These are phyloP conservation scores for Zygotorulaspora florentina DNA, from an alignment of 805 yeast species.

Conservation along the genomic window DNA sequence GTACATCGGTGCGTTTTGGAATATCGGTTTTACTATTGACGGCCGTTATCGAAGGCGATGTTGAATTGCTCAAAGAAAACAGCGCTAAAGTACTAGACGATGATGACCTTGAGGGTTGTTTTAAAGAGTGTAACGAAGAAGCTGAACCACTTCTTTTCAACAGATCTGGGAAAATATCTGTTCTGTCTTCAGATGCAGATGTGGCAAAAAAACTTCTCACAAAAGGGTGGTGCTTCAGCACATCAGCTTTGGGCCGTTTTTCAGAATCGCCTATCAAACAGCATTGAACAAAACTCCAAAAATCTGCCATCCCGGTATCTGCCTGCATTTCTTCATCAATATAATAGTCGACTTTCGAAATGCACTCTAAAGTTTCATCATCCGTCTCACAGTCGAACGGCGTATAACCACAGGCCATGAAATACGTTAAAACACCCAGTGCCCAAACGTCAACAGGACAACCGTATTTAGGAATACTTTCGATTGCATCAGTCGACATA, in stretches of 20 bases:
- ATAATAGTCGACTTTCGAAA: constrained; percentile 50
- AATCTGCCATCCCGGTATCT: constrained; percentile 41
- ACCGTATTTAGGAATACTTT: constrained; percentile 41
- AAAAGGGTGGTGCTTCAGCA: constrained; percentile 44
- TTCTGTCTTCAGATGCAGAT: constrained; percentile 3
- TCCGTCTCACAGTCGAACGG: constrained; percentile 75
- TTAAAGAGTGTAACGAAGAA: constrained; percentile 21
- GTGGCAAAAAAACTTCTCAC: constrained; percentile 25
- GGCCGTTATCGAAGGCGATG: constrained; percentile 7
- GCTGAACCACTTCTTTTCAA: constrained; percentile 22
- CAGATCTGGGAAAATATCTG: constrained; percentile 6
- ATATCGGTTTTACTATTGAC: constrained; percentile 7
- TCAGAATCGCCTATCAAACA: constrained; percentile 49
- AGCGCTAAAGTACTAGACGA: constrained; percentile 11
- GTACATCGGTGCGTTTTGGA: constrained; percentile 8
- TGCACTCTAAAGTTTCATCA: constrained; percentile 62
- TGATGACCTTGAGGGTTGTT: constrained; percentile 22
- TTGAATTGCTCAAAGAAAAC: constrained; percentile 4
- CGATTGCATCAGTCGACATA: constrained; percentile 15
- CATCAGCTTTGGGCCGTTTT: constrained; percentile 44
- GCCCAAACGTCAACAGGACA: constrained; percentile 72
- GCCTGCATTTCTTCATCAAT: constrained; percentile 61
- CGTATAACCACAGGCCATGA: constrained; percentile 67
- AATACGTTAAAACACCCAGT: constrained; percentile 65
- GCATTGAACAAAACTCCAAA: constrained; percentile 51